These are phyloP conservation scores for Arabidopsis arenosa DNA, from an alignment of 345 rosid genomes.

Conservation along the genomic window DNA sequence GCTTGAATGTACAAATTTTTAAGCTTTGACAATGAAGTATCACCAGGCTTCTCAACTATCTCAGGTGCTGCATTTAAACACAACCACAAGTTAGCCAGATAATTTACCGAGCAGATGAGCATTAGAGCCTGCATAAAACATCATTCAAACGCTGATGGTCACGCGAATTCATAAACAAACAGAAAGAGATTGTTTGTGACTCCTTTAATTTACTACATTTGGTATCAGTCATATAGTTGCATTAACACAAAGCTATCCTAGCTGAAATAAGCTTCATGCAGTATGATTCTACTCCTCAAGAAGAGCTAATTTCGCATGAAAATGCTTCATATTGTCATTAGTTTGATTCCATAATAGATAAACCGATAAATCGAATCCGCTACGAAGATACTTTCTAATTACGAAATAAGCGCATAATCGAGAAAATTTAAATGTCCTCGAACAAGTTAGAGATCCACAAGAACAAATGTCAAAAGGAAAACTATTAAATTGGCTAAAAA, in stretches of 20 bases:
- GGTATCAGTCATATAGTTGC: neutral
- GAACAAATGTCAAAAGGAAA: neutral
- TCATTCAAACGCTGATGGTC: no score
- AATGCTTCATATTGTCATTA: constrained; percentile 11
- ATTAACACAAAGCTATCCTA: constrained; percentile 7
- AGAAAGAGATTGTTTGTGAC: no score
- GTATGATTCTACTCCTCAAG: neutral
- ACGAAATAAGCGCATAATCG: neutral
- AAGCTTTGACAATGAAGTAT: constrained; percentile 67
- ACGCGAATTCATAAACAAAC: no score
- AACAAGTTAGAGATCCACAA: neutral
- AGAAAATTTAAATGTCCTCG: neutral
- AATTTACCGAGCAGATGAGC: neutral
- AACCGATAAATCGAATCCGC: neutral
- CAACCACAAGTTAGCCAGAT: constrained; percentile 26
- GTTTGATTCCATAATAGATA: constrained; percentile 21
- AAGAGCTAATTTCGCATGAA: neutral
- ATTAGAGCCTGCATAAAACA: constrained; percentile 1
- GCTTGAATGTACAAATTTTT: constrained; percentile 67
- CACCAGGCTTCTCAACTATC: constrained; percentile 91
- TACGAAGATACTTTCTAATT: neutral
- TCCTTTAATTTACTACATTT: no score
- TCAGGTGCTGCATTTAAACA: constrained; percentile 74
- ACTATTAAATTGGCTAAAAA: neutral
- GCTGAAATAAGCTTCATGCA: constrained; percentile 1